Evolutionary conservation across 305 asterid species (phyloP).

Genomic region (Fraxinus dipetala): DNA sequence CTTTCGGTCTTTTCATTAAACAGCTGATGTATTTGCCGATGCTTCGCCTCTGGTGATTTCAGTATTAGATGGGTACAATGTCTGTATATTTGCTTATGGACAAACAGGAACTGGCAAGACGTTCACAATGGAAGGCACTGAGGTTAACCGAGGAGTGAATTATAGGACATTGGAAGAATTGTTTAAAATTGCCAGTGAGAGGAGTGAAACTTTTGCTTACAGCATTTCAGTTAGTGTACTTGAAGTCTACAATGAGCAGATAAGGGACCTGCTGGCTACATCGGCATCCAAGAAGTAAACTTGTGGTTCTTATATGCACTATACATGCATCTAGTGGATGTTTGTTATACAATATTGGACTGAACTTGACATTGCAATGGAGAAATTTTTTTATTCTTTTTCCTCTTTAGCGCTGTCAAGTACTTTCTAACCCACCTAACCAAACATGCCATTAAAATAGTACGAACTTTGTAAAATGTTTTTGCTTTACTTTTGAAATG

Average conservation of each 20-base stretch:
- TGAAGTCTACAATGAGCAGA: conserved; percentile 98
- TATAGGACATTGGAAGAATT: conserved; percentile 84
- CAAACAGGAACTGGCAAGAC: conserved; percentile 99
- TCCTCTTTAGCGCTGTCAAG: background rate
- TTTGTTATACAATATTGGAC: background rate
- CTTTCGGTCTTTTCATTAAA: conserved; percentile 17
- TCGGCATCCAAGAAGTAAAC: conserved; percentile 79
- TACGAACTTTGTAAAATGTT: background rate
- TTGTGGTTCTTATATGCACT: conserved; percentile 15
- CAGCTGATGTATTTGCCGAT: conserved; percentile 90
- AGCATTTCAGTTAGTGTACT: conserved; percentile 91
- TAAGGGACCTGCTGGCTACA: conserved; percentile 74
- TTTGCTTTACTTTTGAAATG: background rate
- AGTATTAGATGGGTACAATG: conserved; percentile 96
- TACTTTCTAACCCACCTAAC: background rate
- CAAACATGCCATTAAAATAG: background rate
- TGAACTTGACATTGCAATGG: background rate
- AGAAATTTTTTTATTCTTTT: background rate
- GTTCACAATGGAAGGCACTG: conserved; percentile 98
- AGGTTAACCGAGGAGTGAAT: conserved; percentile 82
- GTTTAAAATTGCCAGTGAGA: conserved; percentile 65
- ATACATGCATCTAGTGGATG: conserved; percentile 1
- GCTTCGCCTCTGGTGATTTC: conserved; percentile 92
- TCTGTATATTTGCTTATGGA: conserved; percentile 95
- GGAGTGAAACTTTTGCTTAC: conserved; percentile 64